A percentile compares a stretch with the other conserved stretches of the same genome.
phyloP scores from a whole-genome alignment of 148 eudicot genomes.

The Persicaria maculosa region DNA sequence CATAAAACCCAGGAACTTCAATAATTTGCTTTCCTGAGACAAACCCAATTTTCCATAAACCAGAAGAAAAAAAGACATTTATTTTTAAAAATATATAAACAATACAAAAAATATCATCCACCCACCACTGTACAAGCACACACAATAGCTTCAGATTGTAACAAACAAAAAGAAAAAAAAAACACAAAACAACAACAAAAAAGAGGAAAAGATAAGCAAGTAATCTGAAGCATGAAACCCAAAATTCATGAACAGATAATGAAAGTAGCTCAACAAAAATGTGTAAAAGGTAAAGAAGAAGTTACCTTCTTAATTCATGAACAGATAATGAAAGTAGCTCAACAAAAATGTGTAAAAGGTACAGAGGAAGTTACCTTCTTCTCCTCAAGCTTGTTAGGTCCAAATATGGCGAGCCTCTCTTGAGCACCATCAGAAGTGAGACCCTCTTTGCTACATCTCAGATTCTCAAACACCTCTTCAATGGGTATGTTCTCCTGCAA shows the following conservation, averaged over 20 bases:
- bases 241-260: not conserved
- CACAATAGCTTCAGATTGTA: not conserved
- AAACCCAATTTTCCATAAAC: conserved; percentile 22
- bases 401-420: conserved; percentile 82
- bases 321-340: not conserved
- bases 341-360: not conserved
- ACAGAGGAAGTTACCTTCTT: conserved; percentile 46
- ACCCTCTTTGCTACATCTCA: conserved; percentile 90
- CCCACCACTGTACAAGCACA: not conserved
- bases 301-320: conserved; percentile 46
- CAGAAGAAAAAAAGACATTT: not conserved
- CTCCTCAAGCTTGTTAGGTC: conserved; percentile 96
- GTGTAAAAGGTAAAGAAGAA: not conserved
- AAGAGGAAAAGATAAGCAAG: not conserved
- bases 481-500: conserved; percentile 91
- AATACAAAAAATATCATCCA: not conserved
- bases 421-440: conserved; percentile 71
- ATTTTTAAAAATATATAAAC: not conserved
- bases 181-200: not conserved
- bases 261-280: not conserved
- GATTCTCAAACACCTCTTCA: conserved; percentile 95
- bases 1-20: conserved; percentile 98
- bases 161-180: not conserved
- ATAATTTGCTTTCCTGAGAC: conserved; percentile 88
- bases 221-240: not conserved